Evolutionary conservation across 371 early-diverging fungal species (phyloP).

Genomic region (Sporodiniella umbellata): DNA sequence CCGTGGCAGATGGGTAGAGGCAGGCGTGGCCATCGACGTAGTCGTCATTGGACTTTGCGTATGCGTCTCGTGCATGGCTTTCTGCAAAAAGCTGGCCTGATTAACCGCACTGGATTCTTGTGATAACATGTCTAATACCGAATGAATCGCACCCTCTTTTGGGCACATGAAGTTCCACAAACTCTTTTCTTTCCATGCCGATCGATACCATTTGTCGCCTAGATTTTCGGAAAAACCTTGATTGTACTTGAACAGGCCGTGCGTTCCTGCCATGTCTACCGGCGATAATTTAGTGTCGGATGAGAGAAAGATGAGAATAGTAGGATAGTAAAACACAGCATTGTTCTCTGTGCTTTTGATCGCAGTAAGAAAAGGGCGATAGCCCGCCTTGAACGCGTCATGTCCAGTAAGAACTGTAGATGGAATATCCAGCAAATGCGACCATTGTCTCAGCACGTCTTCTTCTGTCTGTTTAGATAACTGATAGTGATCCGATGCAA

Average conservation of each 20-base stretch:
- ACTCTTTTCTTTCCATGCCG: slow-evolving; percentile 32
- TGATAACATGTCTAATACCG: slow-evolving; percentile 13
- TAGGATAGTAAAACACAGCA: slow-evolving; percentile 14
- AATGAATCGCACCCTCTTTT: background rate
- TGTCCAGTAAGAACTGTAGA: slow-evolving; percentile 7
- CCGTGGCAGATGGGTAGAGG: slow-evolving; percentile 1
- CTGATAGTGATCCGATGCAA: slow-evolving; percentile 11
- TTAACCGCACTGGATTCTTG: background rate
- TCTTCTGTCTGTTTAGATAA: slow-evolving; percentile 22
- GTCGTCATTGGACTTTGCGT: slow-evolving; percentile 31
- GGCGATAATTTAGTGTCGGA: slow-evolving; percentile 27
- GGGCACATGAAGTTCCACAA: slow-evolving; percentile 21
- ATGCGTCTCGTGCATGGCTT: slow-evolving; percentile 27
- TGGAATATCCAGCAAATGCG: slow-evolving; percentile 32
- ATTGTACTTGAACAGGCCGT: slow-evolving; percentile 29
- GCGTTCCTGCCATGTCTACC: slow-evolving; percentile 27
- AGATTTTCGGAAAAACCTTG: slow-evolving; percentile 39
- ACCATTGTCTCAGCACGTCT: slow-evolving; percentile 30
- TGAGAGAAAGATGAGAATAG: slow-evolving; percentile 28
- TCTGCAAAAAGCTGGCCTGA: slow-evolving; percentile 17
- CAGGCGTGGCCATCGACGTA: slow-evolving; percentile 25
- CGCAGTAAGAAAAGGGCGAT: slow-evolving; percentile 9
- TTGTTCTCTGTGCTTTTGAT: slow-evolving; percentile 6
- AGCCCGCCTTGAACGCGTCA: background rate
- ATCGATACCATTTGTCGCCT: slow-evolving; percentile 39